These are phyloP conservation scores for Vaccinium darrowii DNA, from an alignment of 148 eudicot genomes.

Conservation along the genomic window DNA sequence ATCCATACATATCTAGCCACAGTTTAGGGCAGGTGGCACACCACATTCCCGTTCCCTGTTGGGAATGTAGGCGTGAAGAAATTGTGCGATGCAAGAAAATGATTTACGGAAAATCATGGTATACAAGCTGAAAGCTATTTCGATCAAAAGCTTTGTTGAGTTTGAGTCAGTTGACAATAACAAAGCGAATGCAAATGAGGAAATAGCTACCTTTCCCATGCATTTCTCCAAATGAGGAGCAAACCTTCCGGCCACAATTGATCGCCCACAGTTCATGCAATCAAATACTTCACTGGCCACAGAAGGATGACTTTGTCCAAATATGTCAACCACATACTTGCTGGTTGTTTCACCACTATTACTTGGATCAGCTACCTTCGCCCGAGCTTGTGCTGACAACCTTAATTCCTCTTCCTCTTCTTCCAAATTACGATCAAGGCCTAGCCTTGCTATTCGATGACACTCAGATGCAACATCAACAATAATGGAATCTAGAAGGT, in stretches of 20 bases:
- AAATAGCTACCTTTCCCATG: slow-evolving; percentile 86
- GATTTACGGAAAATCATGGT: background rate
- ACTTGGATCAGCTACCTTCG: slow-evolving; percentile 71
- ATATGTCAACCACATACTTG: slow-evolving; percentile 85
- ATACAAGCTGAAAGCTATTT: background rate
- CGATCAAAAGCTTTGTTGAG: background rate
- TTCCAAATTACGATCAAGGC: slow-evolving; percentile 83
- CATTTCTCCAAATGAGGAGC: slow-evolving; percentile 99
- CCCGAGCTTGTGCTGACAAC: slow-evolving; percentile 80
- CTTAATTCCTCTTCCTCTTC: slow-evolving; percentile 84
- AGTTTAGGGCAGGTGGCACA: too few species aligned
- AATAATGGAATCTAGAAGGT: slow-evolving; percentile 78
- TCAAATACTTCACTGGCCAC: slow-evolving; percentile 78
- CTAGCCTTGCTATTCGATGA: slow-evolving; percentile 82
- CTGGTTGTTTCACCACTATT: slow-evolving; percentile 62
- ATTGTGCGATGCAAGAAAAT: background rate
- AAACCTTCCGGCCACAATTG: slow-evolving; percentile 85
- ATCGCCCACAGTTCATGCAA: slow-evolving; percentile 93
- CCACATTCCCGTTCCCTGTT: too few species aligned
- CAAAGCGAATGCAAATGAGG: background rate
- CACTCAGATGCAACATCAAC: slow-evolving; percentile 93
- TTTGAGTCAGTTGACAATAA: background rate
- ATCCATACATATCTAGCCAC: too few species aligned
- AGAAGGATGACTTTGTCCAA: slow-evolving; percentile 92
- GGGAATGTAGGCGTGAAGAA: background rate